A percentile compares a stretch with the other conserved stretches of the same genome.
Evolutionary conservation across 2,329 filamentous ascomycete species (phyloP).

Genomic region (Emergomyces orientalis): DNA sequence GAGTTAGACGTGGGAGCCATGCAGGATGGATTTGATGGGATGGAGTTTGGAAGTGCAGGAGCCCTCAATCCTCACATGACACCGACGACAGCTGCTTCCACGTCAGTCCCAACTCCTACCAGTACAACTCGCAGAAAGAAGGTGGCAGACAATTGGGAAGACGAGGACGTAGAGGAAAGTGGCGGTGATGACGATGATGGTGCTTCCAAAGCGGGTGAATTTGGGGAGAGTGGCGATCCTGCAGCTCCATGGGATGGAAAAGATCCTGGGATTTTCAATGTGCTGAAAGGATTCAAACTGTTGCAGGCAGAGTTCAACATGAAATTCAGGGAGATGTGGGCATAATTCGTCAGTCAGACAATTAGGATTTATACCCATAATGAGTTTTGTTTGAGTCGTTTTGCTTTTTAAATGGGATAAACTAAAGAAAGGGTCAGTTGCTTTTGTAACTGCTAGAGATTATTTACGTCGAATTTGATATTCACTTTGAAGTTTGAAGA

Average conservation of each 20-base stretch:
- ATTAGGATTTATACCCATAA: neutral
- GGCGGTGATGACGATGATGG: conserved; percentile 8
- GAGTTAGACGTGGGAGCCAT: conserved; percentile 15
- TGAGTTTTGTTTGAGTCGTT: neutral
- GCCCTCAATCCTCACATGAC: neutral
- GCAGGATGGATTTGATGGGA: conserved; percentile 3
- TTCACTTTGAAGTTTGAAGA: too few species aligned
- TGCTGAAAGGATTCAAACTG: conserved; percentile 24
- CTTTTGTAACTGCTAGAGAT: neutral
- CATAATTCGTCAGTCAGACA: conserved; percentile 5
- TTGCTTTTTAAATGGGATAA: neutral
- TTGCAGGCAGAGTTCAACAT: conserved; percentile 26
- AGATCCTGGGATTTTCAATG: conserved; percentile 16
- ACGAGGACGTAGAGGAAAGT: conserved; percentile 10
- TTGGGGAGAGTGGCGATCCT: neutral
- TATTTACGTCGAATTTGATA: neutral
- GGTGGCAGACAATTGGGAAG: conserved; percentile 21
- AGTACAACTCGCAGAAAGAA: conserved; percentile 8
- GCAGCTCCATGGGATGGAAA: conserved; percentile 10
- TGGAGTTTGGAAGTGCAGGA: neutral
- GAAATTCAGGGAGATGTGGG: conserved; percentile 24
- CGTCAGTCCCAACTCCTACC: neutral
- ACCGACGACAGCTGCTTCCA: neutral
- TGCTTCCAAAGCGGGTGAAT: conserved; percentile 4
- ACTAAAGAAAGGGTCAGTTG: neutral